Evolutionary conservation across 169 alveolate species (phyloP), one percentile per base, ranked within the genome.

Genomic region (Cryptosporidium canis): DNA sequence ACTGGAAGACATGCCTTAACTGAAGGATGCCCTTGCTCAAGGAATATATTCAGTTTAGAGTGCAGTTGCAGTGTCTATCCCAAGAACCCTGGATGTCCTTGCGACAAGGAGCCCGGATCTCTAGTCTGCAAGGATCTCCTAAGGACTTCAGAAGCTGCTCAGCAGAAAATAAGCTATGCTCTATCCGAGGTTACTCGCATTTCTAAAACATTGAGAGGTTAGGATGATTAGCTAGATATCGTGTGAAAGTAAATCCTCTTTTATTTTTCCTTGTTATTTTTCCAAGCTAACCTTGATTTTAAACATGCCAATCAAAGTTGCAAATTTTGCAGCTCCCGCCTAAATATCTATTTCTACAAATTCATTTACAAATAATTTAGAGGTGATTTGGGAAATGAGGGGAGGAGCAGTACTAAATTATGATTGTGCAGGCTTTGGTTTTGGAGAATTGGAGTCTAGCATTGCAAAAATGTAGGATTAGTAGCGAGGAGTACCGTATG

Each of bases 81-180:
- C 6, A 35, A 58, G 8, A 77, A 77, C 44, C 87, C 87, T 4
- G 87, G 87, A 55, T 77, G 87, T 21, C 87, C 87, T 9, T 77
- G 87, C 7, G 77, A 77, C 7, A 77, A 77, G 37, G 64, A 77
- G 7, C 70, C 63, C 7, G 41, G 12, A 37, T 77, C 87, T 9
- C 70, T 77, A 0, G 44, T 77, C n/a, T 77, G 87, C 58, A 21
- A 61, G 21, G 87, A 77, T 63, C 43, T 77, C 7, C 39, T 58
- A 11, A 77, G 87, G 45, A 77, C 68, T 18, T 58, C 77, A 27
- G 72, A 61, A 18, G 87, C 72, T 14, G 68, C 87, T 41, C 72
- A 58, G 45, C 24, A 41, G 29, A 77, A 58, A 43, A 21, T 61
- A 21, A 33, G 18, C 47, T 1, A 14, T 41, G 72, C 72, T 31